Conservation (phyloP, 371 early-diverging fungal genomes). For the Mucor circinelloides region DNA sequence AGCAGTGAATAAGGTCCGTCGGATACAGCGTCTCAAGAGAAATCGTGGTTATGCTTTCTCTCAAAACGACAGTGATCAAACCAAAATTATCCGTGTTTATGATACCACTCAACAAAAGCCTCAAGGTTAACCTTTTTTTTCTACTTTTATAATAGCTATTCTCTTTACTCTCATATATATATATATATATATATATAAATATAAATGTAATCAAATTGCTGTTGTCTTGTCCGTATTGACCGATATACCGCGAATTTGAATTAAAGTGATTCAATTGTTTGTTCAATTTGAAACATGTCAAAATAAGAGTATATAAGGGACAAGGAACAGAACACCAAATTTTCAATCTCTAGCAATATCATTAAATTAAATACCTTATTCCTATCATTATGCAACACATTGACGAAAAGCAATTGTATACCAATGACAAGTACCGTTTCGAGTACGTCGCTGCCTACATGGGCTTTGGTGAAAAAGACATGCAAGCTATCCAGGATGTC, state of each 20-base stretch:
- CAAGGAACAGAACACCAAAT: slow-evolving; percentile 22
- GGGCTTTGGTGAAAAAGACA: slow-evolving; percentile 36
- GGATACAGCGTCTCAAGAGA: slow-evolving; percentile 90
- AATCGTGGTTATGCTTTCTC: slow-evolving; percentile 97
- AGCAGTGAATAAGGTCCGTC: slow-evolving; percentile 95
- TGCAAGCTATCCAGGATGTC: slow-evolving; percentile 64
- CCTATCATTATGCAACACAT: slow-evolving; percentile 26
- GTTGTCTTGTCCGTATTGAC: not conserved
- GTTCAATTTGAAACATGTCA: not conserved
- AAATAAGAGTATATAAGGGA: not conserved
- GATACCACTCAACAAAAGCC: slow-evolving; percentile 96
- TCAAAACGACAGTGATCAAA: slow-evolving; percentile 95
- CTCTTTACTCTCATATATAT: not conserved
- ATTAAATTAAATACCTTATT: not conserved
- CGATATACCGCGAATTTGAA: slow-evolving; percentile 2
- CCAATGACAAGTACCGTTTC: slow-evolving; percentile 22
- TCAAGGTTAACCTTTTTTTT: slow-evolving; percentile 52
- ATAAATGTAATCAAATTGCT: not conserved
- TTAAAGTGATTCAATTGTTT: not conserved
- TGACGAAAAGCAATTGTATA: slow-evolving; percentile 17
- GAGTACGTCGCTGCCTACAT: slow-evolving; percentile 22
- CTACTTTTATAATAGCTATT: not conserved
- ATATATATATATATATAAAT: not conserved
- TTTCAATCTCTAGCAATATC: not conserved
- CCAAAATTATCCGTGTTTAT: slow-evolving; percentile 91